Conservation (phyloP, 2,329 filamentous ascomycete genomes). For the Colletotrichum destructivum region DNA sequence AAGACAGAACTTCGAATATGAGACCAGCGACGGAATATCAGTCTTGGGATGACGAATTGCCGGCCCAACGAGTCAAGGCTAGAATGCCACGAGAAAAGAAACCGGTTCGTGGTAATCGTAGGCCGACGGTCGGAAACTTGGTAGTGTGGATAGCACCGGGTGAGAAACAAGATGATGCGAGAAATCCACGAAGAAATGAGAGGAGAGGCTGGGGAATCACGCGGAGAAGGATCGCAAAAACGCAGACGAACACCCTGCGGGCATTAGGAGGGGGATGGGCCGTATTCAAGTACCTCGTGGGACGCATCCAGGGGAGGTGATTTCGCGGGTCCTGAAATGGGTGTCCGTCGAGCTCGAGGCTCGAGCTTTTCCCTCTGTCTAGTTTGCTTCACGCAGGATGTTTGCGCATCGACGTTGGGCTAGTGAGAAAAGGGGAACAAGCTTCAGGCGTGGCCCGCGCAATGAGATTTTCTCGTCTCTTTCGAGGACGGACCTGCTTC, state of each 20-base stretch:
- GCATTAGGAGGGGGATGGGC: slow-evolving; percentile 12
- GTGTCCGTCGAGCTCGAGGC: slow-evolving; percentile 13
- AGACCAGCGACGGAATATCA: slow-evolving; percentile 25
- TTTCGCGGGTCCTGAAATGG: slow-evolving; percentile 17
- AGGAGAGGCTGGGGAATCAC: slow-evolving; percentile 32
- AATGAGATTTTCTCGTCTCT: slow-evolving; percentile 34
- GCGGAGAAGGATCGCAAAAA: slow-evolving; percentile 16
- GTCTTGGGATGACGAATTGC: slow-evolving; percentile 30
- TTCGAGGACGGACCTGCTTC: slow-evolving; percentile 33
- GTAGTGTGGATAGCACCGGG: neutral
- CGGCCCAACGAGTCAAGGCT: neutral
- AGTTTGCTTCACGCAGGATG: slow-evolving; percentile 27
- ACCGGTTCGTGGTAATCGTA: slow-evolving; percentile 1
- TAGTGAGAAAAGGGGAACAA: slow-evolving; percentile 42
- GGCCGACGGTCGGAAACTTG: slow-evolving; percentile 2
- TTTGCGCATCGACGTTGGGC: slow-evolving; percentile 41
- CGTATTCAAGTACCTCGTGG: slow-evolving; percentile 38
- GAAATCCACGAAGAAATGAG: slow-evolving; percentile 35
- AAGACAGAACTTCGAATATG: slow-evolving; percentile 31
- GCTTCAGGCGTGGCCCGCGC: slow-evolving; percentile 40
- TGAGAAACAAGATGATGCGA: slow-evolving; percentile 29
- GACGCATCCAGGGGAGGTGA: slow-evolving; percentile 21
- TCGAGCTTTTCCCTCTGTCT: slow-evolving; percentile 27
- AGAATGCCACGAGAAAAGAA: slow-evolving; percentile 27
- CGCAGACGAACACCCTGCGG: neutral